A percentile compares a stretch with the other conserved stretches of the same genome.
phyloP scores from a whole-genome alignment of 306 rosid species.

The Cicer bijugum region DNA sequence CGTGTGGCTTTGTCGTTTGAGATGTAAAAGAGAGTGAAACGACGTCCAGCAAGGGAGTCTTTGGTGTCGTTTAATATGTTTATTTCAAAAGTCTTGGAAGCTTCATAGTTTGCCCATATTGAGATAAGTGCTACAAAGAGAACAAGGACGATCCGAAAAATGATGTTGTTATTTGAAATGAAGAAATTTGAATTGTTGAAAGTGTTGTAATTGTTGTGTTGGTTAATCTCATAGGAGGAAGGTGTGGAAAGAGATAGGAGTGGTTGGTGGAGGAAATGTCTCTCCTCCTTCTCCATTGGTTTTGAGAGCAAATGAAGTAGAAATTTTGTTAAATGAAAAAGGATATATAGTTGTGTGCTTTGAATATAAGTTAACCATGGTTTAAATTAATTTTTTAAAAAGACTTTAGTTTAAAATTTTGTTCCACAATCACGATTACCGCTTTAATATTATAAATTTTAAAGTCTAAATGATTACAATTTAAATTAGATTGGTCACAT shows the following conservation, averaged over 20 bases:
- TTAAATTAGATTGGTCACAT: too few species aligned
- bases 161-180: constrained; percentile 33
- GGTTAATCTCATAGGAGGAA: neutral
- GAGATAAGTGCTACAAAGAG: constrained; percentile 50
- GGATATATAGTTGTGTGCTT: neutral
- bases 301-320: neutral
- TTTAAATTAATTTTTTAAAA: too few species aligned
- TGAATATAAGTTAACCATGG: too few species aligned
- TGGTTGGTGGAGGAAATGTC: constrained; percentile 41
- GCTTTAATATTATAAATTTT: too few species aligned
- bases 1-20: constrained; percentile 66
- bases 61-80: constrained; percentile 53
- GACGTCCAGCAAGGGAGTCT: constrained; percentile 48
- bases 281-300: constrained; percentile 39
- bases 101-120: constrained; percentile 69
- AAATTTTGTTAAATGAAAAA: neutral
- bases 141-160: constrained; percentile 46
- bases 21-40: constrained; percentile 63
- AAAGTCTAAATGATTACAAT: too few species aligned
- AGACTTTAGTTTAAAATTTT: too few species aligned
- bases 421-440: too few species aligned
- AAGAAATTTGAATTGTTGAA: neutral
- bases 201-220: neutral
- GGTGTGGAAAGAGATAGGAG: constrained; percentile 39
- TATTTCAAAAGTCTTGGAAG: constrained; percentile 65